A percentile compares a stretch with the other conserved stretches of the same genome.
These are phyloP conservation scores for Xylaria longipes DNA, from an alignment of 495 filamentous ascomycete species.

Conservation along the genomic window DNA sequence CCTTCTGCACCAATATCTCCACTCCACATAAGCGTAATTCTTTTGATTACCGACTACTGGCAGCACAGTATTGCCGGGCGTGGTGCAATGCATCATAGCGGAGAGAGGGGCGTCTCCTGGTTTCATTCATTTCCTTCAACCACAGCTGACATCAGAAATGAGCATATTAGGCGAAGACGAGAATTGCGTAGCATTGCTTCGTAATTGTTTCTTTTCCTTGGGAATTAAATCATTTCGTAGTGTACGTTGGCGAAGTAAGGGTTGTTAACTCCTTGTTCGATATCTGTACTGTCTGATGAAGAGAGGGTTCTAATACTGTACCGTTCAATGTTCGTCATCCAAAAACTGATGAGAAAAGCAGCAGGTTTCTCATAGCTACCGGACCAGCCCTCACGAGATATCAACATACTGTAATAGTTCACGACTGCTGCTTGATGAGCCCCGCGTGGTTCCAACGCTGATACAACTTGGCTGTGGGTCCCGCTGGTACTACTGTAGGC, in stretches of 20 bases:
- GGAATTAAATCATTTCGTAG: background rate
- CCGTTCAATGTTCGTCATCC: background rate
- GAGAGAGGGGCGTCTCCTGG: conserved; percentile 3
- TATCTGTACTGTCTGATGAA: background rate
- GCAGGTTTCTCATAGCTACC: background rate
- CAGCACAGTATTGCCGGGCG: background rate
- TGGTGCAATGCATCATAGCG: background rate
- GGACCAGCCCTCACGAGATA: background rate
- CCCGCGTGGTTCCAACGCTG: conserved; percentile 9
- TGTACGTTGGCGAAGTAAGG: background rate
- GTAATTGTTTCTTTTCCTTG: conserved; percentile 4
- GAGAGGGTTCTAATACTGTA: background rate
- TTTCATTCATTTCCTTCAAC: background rate
- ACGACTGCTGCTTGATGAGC: background rate
- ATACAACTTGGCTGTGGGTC: conserved; percentile 11
- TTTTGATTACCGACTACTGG: background rate
- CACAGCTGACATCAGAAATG: conserved; percentile 10
- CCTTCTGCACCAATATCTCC: conserved; percentile 18
- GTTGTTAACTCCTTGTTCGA: background rate
- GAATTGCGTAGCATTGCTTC: background rate
- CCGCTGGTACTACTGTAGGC: background rate
- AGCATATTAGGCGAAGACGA: conserved; percentile 1
- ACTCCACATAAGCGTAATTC: conserved; percentile 13
- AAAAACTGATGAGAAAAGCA: background rate
- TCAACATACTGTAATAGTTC: background rate